These are phyloP conservation scores for Arachis hypogaea DNA, from an alignment of 306 rosid genomes.

Conservation along the genomic window DNA sequence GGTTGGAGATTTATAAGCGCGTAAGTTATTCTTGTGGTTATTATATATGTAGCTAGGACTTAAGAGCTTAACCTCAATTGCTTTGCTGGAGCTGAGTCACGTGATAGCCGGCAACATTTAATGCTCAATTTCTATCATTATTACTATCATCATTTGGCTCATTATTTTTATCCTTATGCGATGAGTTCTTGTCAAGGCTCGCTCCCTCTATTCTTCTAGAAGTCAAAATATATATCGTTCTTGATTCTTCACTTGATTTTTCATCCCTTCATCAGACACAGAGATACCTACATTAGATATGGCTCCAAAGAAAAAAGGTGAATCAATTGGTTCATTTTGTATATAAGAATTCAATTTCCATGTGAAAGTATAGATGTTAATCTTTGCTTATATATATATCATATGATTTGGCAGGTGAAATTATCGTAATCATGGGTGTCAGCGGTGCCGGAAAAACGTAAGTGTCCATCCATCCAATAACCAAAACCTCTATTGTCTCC, in stretches of 20 bases:
- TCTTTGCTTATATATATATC: neutral
- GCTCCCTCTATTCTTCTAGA: neutral
- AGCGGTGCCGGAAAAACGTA: slow-evolving; percentile 94
- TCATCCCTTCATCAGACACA: neutral
- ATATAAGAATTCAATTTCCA: neutral
- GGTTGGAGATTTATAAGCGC: neutral
- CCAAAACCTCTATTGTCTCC: neutral
- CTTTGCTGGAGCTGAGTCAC: neutral
- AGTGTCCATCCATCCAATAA: slow-evolving; percentile 7
- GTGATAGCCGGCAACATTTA: neutral
- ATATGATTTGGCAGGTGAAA: slow-evolving; percentile 40
- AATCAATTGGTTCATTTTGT: neutral
- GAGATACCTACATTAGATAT: neutral
- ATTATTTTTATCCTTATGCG: neutral
- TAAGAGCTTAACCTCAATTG: neutral
- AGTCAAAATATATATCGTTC: neutral
- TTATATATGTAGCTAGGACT: no score
- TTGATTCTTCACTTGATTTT: neutral
- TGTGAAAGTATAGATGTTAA: neutral
- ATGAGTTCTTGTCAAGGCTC: neutral
- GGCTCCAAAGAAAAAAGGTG: slow-evolving; percentile 36
- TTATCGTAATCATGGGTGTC: slow-evolving; percentile 75
- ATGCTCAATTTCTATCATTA: neutral
- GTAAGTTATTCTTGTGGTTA: neutral
- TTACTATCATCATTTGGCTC: neutral